Evolutionary conservation across 768 basidiomycete species (phyloP).

Genomic region (Cystobasidium ongulense): DNA sequence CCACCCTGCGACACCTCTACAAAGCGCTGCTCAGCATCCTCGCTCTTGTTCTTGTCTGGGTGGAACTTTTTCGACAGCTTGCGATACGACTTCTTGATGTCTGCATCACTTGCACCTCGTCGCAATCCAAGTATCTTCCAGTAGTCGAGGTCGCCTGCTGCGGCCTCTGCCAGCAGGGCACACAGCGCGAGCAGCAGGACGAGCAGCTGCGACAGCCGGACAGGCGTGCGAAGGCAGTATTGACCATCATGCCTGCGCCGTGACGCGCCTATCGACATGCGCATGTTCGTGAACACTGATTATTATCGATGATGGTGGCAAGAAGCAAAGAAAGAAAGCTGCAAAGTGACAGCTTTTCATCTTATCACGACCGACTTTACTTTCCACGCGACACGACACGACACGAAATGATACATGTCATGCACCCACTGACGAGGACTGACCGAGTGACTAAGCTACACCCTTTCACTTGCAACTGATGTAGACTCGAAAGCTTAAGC

Average conservation of each 20-base stretch:
- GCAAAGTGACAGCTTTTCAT: too few relatives aligned
- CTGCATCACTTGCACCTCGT: conserved; percentile 42
- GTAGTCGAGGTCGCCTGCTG: conserved; percentile 30
- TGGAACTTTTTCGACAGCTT: conserved; percentile 78
- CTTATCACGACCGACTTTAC: too few relatives aligned
- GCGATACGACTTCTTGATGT: conserved; percentile 76
- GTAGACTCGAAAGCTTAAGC: too few relatives aligned
- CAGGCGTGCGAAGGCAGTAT: neutral
- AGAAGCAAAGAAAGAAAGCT: too few relatives aligned
- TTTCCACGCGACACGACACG: too few relatives aligned
- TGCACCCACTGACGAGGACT: too few relatives aligned
- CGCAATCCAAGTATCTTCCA: conserved; percentile 50
- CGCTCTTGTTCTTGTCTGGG: conserved; percentile 89
- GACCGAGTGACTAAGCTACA: too few relatives aligned
- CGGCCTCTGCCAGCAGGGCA: neutral
- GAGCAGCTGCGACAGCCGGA: conserved; percentile 20
- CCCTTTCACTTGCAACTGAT: too few relatives aligned
- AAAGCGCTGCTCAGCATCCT: conserved; percentile 68
- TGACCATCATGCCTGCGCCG: neutral
- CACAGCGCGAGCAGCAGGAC: neutral
- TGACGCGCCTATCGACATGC: neutral
- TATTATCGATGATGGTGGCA: too few relatives aligned
- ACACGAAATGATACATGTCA: too few relatives aligned
- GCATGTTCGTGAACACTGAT: neutral
- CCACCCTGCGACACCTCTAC: conserved; percentile 82